Percentiles rank a stretch among this genome's conserved stretches.
phyloP scores from a whole-genome alignment of 225 moss, liverwort and hornwort genomes.

The Pseudisothecium myosuroides region DNA sequence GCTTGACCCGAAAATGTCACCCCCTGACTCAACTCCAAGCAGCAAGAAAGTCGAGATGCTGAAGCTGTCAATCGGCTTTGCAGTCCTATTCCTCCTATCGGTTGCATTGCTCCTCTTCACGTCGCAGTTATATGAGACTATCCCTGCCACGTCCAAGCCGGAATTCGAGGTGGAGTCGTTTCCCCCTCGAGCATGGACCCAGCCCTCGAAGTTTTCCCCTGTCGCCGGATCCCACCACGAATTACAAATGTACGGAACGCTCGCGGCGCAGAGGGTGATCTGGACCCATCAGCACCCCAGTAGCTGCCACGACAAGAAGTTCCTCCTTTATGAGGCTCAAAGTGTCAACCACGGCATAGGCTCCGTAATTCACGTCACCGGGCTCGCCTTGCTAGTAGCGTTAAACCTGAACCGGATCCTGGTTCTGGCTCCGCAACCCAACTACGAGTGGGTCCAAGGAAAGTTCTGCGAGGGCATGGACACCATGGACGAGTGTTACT shows the following conservation, averaged over 20 bases:
- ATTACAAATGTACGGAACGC: background rate
- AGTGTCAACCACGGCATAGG: constrained; percentile 1
- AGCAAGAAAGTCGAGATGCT: no score
- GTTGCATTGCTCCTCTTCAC: background rate
- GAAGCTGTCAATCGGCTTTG: no score
- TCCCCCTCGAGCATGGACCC: no score
- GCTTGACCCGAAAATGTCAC: no score
- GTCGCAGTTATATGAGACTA: background rate
- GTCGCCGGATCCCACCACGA: background rate
- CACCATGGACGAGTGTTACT: no score
- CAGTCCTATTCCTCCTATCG: no score
- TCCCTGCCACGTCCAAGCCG: background rate
- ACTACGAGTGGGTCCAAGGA: no score
- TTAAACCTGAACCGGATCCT: constrained; percentile 5
- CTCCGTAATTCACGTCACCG: background rate
- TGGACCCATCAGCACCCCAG: constrained; percentile 16
- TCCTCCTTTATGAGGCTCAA: background rate
- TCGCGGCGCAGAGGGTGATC: background rate
- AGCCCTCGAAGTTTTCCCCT: background rate
- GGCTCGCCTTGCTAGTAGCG: background rate
- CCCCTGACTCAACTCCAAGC: no score
- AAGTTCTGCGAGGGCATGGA: no score
- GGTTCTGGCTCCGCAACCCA: constrained; percentile 1
- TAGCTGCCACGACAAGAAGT: background rate
- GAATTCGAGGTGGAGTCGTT: background rate